Conservation (phyloP, 495 filamentous ascomycete species). For the Xylaria scruposa region DNA sequence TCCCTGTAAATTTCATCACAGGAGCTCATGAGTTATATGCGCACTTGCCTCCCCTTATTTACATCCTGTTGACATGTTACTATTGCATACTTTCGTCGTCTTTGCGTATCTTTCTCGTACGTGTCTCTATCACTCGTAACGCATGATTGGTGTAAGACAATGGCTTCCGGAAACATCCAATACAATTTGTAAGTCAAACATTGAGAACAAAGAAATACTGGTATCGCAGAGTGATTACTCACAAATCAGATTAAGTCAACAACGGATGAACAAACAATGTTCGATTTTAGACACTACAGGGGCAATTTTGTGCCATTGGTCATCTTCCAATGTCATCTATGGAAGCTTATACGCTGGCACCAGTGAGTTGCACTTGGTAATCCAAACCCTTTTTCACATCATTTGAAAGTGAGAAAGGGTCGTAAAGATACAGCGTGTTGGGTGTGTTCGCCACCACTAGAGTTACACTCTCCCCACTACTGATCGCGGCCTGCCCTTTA, state of each 20-base stretch:
- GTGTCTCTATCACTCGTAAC: neutral
- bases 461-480: conserved; percentile 40
- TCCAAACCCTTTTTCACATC: conserved; percentile 49
- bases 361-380: conserved; percentile 47
- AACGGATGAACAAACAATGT: neutral
- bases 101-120: neutral
- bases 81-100: neutral
- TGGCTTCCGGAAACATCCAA: conserved; percentile 20
- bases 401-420: conserved; percentile 49
- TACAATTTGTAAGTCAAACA: neutral
- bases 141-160: conserved; percentile 8
- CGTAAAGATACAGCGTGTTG: conserved; percentile 44
- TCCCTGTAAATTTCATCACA: neutral
- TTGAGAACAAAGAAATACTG: neutral
- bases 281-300: too few species aligned
- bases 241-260: neutral
- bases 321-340: neutral
- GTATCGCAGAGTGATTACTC: neutral
- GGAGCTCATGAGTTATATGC: neutral
- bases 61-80: neutral
- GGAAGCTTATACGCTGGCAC: conserved; percentile 29
- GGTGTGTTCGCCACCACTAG: conserved; percentile 54
- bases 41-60: neutral
- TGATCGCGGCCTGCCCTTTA: conserved; percentile 30
- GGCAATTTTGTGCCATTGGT: too few species aligned